Evolutionary conservation across 139 green algal genomes (phyloP), one percentile per base, ranked within the genome.

Genomic region (Ettlia oleoabundans): DNA sequence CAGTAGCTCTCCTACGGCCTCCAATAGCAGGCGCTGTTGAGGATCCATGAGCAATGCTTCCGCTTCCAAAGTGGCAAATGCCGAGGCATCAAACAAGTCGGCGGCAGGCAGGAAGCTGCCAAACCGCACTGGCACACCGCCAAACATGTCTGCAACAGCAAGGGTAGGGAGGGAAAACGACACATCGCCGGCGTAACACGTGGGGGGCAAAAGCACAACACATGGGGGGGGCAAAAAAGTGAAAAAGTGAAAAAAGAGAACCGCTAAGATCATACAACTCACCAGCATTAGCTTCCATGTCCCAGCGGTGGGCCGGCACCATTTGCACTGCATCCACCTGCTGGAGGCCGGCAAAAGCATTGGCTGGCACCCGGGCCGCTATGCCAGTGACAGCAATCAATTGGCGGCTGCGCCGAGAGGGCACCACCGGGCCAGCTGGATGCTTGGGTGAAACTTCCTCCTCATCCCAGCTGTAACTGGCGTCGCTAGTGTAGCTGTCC

Each of bases 1-100:
- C 65, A 92, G 73, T 33, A 86, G 65, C 61, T 86, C 85, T 19
- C 58, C 76, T 7, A 83, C 41, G 2, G 75, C 71, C 73, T 97
- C 93, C 38, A 97, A 63, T 61, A 97, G 87, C 70, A 97, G 82
- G 62, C 94, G 86, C 84, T 98, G 94, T 83, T 98, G 94, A 4
- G 94, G 92, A 80, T 97, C 94, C 82, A 96, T 89, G 4, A 93
- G 73, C 4, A 47, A 42, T 18, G 81, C 92, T 77, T 97, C 92
- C 1, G 85, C 68, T 19, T 81, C 82, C 19, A 86, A 81, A 10
- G 94, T 65, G 15, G 87, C 87, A 52, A 96, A 88, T 28, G 82
- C 67, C 22, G 35, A 19, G 4, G 81, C 62, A 53, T 96, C 93
- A 84, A 94, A 96, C 19, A 64, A 26, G 32, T 88, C 89, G 18